A percentile compares a stretch with the other conserved stretches of the same genome.
These are phyloP conservation scores for Beauveria rudraprayagi DNA, from an alignment of 2,329 filamentous ascomycete genomes.

Conservation along the genomic window DNA sequence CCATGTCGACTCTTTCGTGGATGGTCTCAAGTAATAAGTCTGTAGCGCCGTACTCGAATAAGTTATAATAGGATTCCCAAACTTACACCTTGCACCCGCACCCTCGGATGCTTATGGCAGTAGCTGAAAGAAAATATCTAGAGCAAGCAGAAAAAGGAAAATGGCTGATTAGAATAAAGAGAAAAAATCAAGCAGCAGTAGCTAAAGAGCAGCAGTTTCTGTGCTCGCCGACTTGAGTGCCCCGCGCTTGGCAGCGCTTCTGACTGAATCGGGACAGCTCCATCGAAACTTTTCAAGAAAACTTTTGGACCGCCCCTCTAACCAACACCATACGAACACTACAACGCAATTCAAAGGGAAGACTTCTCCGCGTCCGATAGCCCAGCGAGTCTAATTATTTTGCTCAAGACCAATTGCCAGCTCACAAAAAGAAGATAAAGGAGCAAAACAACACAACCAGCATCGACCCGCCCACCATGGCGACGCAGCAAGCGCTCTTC, in stretches of 20 bases:
- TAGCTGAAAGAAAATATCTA: no score
- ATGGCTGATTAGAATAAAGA: neutral
- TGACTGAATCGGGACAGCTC: slow-evolving; percentile 4
- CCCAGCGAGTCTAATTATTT: neutral
- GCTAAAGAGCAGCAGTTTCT: no score
- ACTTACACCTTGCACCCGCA: no score
- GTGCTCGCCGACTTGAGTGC: neutral
- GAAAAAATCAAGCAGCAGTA: neutral
- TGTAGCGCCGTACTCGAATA: no score
- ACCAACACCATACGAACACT: neutral
- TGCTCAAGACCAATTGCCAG: neutral
- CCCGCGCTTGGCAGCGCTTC: neutral
- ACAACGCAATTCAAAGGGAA: neutral
- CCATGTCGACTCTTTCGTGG: no score
- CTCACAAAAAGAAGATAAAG: neutral
- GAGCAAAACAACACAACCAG: neutral
- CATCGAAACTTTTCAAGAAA: slow-evolving; percentile 8
- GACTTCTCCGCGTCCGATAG: no score
- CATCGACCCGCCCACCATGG: slow-evolving; percentile 36
- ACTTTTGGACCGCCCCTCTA: neutral
- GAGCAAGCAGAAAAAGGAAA: neutral
- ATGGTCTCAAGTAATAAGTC: no score
- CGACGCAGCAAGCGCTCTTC: slow-evolving; percentile 65
- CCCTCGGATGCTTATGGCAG: no score
- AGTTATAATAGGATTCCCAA: no score